Evolutionary conservation across 2,329 filamentous ascomycete species (phyloP), one percentile per base, ranked within the genome.

Genomic region (Fonsecaea pedrosoi): DNA sequence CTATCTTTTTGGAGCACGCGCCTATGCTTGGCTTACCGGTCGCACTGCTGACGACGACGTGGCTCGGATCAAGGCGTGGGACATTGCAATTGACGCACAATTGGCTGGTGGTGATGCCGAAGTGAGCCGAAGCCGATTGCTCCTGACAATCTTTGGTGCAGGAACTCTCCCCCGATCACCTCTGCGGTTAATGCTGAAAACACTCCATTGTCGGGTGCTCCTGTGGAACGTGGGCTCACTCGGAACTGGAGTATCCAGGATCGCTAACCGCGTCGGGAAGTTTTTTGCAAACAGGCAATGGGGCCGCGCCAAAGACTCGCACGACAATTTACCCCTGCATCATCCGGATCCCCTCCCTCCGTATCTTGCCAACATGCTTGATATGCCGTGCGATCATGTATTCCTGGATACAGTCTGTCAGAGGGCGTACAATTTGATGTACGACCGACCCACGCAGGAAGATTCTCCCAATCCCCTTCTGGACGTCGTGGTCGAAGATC

Each of bases 71-170:
- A 95, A 96, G 80, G 92, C 93, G 0, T 98, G 94, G 94, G 87
- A 90, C 38, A 97, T 97, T 74, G 94, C 94, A 13, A 86, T 97
- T 62, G 94, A 98, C 78, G 93, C 94, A 32, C 94, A 97, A 77
- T 85, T 98, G 21, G 92, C 92, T 9, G 94, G 94, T 50, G 94
- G 94, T 13, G 94, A 97, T 78, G 86, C 90, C 8, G 92, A 96
- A 77, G 91, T 97, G 72, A 96, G 90, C 82, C 93, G 91, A 78
- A 93, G 92, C 77, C 89, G 94, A 58, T 84, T 97, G 37, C 87
- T 94, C 0, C 83, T 97, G 58, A 97, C 94, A 0, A 84, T 97
- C 32, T 89, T 97, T 74, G 93, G 94, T 8, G 96, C 94, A 1
- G 90, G 90, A 30, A 97, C 94, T 0, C 83, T 97, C 1, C 93